Base-by-base conservation (phyloP, 2,329 filamentous ascomycete species). In the Fusarium oxysporum region DNA sequence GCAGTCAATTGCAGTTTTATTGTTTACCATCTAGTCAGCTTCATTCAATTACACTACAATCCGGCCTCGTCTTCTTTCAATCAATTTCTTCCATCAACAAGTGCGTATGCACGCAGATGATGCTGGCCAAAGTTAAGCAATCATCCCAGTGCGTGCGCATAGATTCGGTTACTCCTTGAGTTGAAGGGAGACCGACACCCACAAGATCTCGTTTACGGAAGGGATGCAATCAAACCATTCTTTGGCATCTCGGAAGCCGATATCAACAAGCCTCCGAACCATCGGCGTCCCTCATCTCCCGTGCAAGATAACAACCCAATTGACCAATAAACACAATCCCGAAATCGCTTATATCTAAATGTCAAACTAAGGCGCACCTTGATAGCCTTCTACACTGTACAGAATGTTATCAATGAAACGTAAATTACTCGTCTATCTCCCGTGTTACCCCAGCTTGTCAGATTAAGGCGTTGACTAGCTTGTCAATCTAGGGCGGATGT, bases 401-500 rank as follows among this genome's bases (percentile, higher is more conserved):
- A 10, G 19, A 28, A 28, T 40, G 50, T 28, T 54, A 54, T 48
- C 54, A 57, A n/a, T 37, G 6, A 23, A 23, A 21, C 50, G 23
- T 62, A 48, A 40, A 40, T 64, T 45, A 41, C 45, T 65, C 51
- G 44, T 23, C 21, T 40, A 62, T 58, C 47, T 28, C 41, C 23
- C 56, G n/a, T 53, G 38, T 41, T 65, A 57, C 67, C 62, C 56
- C 63, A 70, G 40, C 65, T 68, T 73, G 70, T 73, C 54, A 70
- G 54, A 71, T 60, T 60, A 73, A 73, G 70, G 70, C 70, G 70
- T 16, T 37, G 54, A 65, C 57, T 71, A 73, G 70, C 61, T 73
- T 51, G 70, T 73, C 47, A 32, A 56, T 40, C 62, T 58, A 73
- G 68, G 70, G 70, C 70, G 70, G 71, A 71, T 73, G 70, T 73